phyloP scores from a whole-genome alignment of 1,139 yeast species.

The Schwanniomyces etchellsii region DNA sequence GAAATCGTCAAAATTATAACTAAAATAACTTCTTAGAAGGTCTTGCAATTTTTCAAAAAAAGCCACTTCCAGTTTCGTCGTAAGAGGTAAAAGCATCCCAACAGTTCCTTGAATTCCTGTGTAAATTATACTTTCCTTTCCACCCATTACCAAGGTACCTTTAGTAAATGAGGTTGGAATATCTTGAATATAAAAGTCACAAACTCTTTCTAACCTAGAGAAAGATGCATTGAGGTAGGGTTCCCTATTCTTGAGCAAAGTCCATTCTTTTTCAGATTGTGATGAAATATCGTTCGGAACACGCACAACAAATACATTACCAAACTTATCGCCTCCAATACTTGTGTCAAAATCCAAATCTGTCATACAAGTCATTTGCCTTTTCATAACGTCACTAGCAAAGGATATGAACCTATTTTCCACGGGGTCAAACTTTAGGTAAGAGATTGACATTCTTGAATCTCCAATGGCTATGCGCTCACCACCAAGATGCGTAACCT shows the following conservation, averaged over 20 bases:
- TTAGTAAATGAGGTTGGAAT: slow-evolving; percentile 57
- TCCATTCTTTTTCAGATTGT: slow-evolving; percentile 46
- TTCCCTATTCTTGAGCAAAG: slow-evolving; percentile 35
- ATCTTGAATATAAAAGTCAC: slow-evolving; percentile 69
- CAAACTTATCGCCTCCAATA: slow-evolving; percentile 86
- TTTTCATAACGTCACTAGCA: slow-evolving; percentile 62
- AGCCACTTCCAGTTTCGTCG: slow-evolving; percentile 56
- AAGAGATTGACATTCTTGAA: slow-evolving; percentile 50
- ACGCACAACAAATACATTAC: slow-evolving; percentile 68
- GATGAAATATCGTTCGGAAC: slow-evolving; percentile 42
- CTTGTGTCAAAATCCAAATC: slow-evolving; percentile 72
- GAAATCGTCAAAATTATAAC: slow-evolving; percentile 24
- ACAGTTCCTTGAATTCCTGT: slow-evolving; percentile 78
- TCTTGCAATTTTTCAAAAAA: slow-evolving; percentile 54
- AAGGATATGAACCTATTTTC: slow-evolving; percentile 55
- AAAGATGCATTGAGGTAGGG: slow-evolving; percentile 46
- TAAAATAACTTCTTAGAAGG: slow-evolving; percentile 33
- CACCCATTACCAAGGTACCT: slow-evolving; percentile 54
- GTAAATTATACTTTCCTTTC: slow-evolving; percentile 61
- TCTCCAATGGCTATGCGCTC: slow-evolving; percentile 67
- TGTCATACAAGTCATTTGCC: slow-evolving; percentile 59
- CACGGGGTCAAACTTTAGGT: slow-evolving; percentile 46
- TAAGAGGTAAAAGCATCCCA: slow-evolving; percentile 67
- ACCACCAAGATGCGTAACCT: slow-evolving; percentile 46
- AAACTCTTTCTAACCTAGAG: slow-evolving; percentile 45